Evolutionary conservation across 2,329 filamentous ascomycete species (phyloP), one percentile per base, ranked within the genome.

Genomic region (Harringtonia lauricola): DNA sequence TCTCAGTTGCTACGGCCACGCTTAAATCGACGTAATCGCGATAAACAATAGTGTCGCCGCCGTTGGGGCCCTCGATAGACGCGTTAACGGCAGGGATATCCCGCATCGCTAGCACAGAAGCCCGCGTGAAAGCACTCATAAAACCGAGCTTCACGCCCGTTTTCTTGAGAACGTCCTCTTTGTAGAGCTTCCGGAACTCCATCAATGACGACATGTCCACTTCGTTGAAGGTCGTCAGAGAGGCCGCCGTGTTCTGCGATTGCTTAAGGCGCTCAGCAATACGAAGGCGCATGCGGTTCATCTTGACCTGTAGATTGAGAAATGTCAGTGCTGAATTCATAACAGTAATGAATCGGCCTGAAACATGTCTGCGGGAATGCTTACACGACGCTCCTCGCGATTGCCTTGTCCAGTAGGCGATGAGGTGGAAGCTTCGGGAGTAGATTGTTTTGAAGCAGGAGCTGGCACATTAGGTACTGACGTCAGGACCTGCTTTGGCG

Each of bases 201-300:
- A 96, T 95, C 40, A 98, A 72, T 19, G 84, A 86, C 28, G 90
- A 94, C 92, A 98, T 98, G 64, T 98, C 92, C 49, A 98, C 92
- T 66, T 96, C 90, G 65, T 98, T 95, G 76, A 98, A 98, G 22
- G 92, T 98, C 39, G 92, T 96, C 42, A 98, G 74, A 4, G 92
- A 95, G 36, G 92, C 92, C 41, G 92, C 90, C 2, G 92, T 96
- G 70, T 98, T 98, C 63, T 98, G 92, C 18, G 92, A 96, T 64
- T 98, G 92, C 79, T 98, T 98, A 52, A 98, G 77, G 55, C 92
- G 88, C 71, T 98, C 92, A 41, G 92, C 87, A 55, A 96, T 98
- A 49, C 92, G 83, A 49, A 96, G 79, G 52, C 92, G 88, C 92
- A 98, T 98, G 52, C 92, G 87, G 73, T 96, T 96, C 92, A 98